A percentile compares a stretch with the other conserved stretches of the same genome.
Conservation (phyloP, 768 basidiomycete genomes). For the Pisolithus marmoratus region DNA sequence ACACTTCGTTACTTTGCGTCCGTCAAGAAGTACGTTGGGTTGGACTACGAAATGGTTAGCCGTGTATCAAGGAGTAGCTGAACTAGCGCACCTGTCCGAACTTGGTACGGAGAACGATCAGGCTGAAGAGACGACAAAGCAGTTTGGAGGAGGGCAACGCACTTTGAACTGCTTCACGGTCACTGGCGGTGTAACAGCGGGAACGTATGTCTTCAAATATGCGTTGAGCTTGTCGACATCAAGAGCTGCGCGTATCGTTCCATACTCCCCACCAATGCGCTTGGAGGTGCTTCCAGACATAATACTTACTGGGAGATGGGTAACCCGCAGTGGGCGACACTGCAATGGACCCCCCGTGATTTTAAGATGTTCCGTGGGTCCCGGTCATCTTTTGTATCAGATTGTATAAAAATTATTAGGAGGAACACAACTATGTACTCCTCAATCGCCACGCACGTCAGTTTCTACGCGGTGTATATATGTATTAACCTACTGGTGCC, state of each 20-base stretch:
- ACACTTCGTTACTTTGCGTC: slow-evolving; percentile 55
- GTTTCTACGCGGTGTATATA: no score
- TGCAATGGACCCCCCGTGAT: no score
- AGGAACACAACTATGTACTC: no score
- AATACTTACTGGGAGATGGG: neutral
- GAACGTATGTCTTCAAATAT: slow-evolving; percentile 57
- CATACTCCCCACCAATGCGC: slow-evolving; percentile 71
- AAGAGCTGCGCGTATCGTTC: slow-evolving; percentile 65
- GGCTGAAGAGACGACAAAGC: neutral
- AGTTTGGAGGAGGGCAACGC: slow-evolving; percentile 16
- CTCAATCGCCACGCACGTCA: no score
- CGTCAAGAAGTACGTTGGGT: slow-evolving; percentile 92
- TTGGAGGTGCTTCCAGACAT: slow-evolving; percentile 25
- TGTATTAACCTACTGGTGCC: no score
- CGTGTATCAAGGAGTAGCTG: neutral
- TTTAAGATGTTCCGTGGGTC: no score
- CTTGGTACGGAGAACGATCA: slow-evolving; percentile 32
- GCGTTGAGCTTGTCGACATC: slow-evolving; percentile 56
- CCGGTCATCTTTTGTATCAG: no score
- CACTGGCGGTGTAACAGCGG: slow-evolving; percentile 56
- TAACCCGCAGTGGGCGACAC: neutral
- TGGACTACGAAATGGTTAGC: slow-evolving; percentile 52
- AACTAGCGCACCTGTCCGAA: slow-evolving; percentile 71
- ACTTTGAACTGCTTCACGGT: slow-evolving; percentile 92
- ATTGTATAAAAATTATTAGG: no score